Evolutionary conservation across 2,329 filamentous ascomycete species (phyloP), one percentile per base, ranked within the genome.

Genomic region (Paramyrothecium sp.): DNA sequence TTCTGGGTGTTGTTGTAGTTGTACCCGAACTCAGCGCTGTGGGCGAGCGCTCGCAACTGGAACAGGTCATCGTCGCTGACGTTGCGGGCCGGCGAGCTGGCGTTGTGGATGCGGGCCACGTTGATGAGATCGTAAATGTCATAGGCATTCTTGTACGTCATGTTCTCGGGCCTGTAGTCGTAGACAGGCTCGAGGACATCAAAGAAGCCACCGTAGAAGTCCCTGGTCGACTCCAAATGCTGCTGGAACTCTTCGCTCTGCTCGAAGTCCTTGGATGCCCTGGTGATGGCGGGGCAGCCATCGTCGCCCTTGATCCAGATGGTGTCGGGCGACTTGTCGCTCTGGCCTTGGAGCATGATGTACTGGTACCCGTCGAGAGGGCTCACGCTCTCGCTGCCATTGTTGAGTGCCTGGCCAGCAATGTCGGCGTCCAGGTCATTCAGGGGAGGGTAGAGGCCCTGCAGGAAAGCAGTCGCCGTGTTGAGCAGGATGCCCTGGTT

Each of bases 291-390:
- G 3, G 71, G 70, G 48, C 70, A 73, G n/a, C 59, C 61, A 2
- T 72, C 71, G 11, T 73, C 71, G 8, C 71, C 71, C 60, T 73
- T 73, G 63, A 73, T 72, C 71, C 71, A 73, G 51, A 73, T 71
- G 12, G 67, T 71, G 50, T 72, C 69, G 8, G 69, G 70, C 10
- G 70, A 71, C 38, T 72, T 66, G 22, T 65, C 63, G 54, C 63
- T 67, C 51, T 68, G 59, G 46, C 67, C 66, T 13, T 71, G 65
- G 11, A 73, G 61, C 2, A 67, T 57, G 17, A 73, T 70, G 26
- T 73, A 73, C 55, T 74, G 71, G 56, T 73, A 73, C 3, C 71
- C 70, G 16, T 67, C 65, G 11, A 72, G 64, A 10, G 71, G 69
- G 2, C 63, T 65, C 2, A 60, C 61, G 17, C 66, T 65, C 33